A percentile compares a stretch with the other conserved stretches of the same genome.
Conservation (phyloP, 441 rosid genomes). For the Corymbia calophylla region DNA sequence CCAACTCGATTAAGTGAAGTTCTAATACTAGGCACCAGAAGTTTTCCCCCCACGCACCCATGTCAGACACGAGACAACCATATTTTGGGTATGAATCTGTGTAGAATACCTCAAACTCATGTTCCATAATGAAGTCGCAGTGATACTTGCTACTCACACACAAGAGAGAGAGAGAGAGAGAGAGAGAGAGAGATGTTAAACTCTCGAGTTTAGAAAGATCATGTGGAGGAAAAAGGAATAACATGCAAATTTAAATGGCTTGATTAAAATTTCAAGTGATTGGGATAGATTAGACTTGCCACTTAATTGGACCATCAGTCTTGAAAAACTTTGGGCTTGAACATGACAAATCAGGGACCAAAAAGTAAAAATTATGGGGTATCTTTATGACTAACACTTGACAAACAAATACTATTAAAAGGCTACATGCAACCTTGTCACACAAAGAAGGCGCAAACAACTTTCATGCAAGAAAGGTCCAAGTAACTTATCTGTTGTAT, state of each 20-base stretch:
- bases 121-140: neutral
- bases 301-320: neutral
- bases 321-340: neutral
- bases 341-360: neutral
- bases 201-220: neutral
- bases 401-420: neutral
- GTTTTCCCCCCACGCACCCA: neutral
- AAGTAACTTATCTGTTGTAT: neutral
- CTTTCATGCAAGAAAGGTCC: neutral
- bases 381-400: neutral
- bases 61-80: neutral
- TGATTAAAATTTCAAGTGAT: neutral
- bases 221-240: neutral
- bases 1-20: neutral
- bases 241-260: neutral
- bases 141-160: neutral
- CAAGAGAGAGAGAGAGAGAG: neutral
- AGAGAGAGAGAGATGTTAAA: neutral
- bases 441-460: neutral
- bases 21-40: neutral
- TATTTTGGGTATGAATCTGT: neutral
- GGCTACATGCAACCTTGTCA: neutral
- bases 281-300: neutral
- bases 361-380: neutral
- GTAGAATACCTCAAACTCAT: neutral